Base-by-base conservation (phyloP, 177 flowering plant species). In the Vitis hybrid region DNA sequence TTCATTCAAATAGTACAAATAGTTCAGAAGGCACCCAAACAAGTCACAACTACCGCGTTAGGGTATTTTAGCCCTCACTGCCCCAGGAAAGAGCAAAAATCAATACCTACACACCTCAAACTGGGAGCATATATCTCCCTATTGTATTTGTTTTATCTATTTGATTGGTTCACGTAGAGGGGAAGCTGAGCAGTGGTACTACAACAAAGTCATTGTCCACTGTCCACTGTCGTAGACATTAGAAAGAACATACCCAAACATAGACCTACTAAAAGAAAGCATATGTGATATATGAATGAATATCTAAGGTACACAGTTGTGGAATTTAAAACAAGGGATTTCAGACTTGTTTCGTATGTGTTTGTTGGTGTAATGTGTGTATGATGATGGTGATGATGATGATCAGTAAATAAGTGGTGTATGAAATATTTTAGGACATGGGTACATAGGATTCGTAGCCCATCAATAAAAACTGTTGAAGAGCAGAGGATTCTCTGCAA, bases 1-100 rank as follows among this genome's bases (percentile, higher is more conserved):
- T 57, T 57, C 60, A 57, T 57, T 57, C 60, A 57, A 57, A 57
- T 57, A 18, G 56, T 54, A 14, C n/a, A 54, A 17, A 13, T 54
- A 12, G n/a, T 13, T 12, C 56, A 54, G 56, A 54, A 13, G 17
- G 56, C 17, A 13, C 6, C 46, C 46, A 1, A 35, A 35, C 46
- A 35, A 35, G 46, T 35, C 46, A 35, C 46, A 35, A 35, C 46
- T 6, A 35, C 46, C 46, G 46, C 46, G 46, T 35, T 35, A 35
- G 46, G 46, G 46, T 35, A 35, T 5, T 35, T 35, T 0, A 27
- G 27, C 27, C 27, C 27, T 27, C 27, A 27, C 27, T 27, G 27
- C 27, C 27, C 27, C 27, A 27, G 27, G 27, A 27, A 27, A 27
- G 56, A 11, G 11, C 15, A 13, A 54, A 5, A 54, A 54, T 54